Conservation (phyloP, 2,329 filamentous ascomycete species). For the Botrytis fragariae region DNA sequence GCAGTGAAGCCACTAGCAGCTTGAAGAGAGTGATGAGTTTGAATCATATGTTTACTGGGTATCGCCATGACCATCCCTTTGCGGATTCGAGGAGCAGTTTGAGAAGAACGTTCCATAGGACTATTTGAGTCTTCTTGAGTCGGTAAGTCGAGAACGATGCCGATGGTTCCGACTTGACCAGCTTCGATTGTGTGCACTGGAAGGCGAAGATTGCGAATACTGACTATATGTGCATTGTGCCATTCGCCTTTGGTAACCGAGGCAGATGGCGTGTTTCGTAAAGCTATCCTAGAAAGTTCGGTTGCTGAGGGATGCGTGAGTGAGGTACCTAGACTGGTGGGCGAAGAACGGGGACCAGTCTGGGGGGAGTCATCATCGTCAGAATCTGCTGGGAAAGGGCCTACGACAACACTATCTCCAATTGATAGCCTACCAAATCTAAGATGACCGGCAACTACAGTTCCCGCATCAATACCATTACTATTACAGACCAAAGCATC, state of each 20-base stretch:
- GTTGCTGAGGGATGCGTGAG: conserved; percentile 53
- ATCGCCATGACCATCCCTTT: conserved; percentile 83
- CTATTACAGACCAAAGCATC: conserved; percentile 45
- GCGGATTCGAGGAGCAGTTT: conserved; percentile 48
- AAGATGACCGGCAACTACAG: conserved; percentile 82
- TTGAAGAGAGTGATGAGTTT: conserved; percentile 57
- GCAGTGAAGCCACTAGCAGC: conserved; percentile 69
- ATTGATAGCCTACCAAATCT: conserved; percentile 75
- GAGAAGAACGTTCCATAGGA: conserved; percentile 35
- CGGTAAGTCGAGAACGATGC: conserved; percentile 60
- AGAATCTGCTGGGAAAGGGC: conserved; percentile 67
- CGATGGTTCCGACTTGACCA: conserved; percentile 88
- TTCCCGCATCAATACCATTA: conserved; percentile 50
- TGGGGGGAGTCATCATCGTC: conserved; percentile 41
- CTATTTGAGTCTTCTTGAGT: conserved; percentile 37
- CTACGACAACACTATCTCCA: conserved; percentile 74
- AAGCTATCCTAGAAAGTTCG: conserved; percentile 52
- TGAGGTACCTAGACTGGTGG: conserved; percentile 46
- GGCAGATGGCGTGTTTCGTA: conserved; percentile 52
- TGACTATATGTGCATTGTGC: conserved; percentile 77
- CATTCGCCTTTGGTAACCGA: conserved; percentile 64
- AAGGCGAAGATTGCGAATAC: conserved; percentile 81
- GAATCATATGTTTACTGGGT: conserved; percentile 56
- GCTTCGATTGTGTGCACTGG: conserved; percentile 73
- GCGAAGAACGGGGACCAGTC: conserved; percentile 45